A percentile compares a stretch with the other conserved stretches of the same genome.
Conservation (phyloP, 2,329 filamentous ascomycete genomes). For the Metarhizium guizhouense region DNA sequence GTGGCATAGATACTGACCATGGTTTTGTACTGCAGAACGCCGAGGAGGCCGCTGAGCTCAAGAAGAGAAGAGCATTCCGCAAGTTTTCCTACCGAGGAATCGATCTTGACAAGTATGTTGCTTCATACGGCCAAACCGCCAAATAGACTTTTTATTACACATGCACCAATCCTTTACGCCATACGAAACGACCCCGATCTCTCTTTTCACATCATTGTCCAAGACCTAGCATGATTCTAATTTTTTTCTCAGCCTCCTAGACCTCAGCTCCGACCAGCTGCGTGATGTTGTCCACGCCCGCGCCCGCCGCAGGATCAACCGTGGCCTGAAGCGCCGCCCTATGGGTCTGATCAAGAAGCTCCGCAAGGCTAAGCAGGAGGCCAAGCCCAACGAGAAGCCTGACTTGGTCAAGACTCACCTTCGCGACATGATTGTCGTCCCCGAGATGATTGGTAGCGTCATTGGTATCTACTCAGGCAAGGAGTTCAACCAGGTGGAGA, state of each 20-base stretch:
- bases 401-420: conserved; percentile 99
- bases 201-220: not conserved
- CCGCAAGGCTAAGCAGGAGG: conserved; percentile 98
- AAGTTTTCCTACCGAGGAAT: conserved; percentile 99
- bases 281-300: conserved; percentile 99
- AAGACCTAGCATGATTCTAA: conserved; percentile 9
- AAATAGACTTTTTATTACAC: not conserved
- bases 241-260: conserved; percentile 67
- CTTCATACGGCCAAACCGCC: not conserved
- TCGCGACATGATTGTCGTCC: conserved; percentile 99
- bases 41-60: conserved; percentile 97
- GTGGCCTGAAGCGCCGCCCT: conserved; percentile 98
- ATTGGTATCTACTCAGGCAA: conserved; percentile 99
- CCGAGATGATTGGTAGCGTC: conserved; percentile 98
- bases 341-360: conserved; percentile 99
- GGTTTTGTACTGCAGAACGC: conserved; percentile 57
- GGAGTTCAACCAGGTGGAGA: conserved; percentile 99
- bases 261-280: conserved; percentile 97
- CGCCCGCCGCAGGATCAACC: conserved; percentile 98
- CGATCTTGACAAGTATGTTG: conserved; percentile 94
- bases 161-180: conserved; percentile 1
- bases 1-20: conserved; percentile 17
- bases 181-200: not conserved
- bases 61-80: conserved; percentile 99
- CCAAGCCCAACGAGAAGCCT: conserved; percentile 99